phyloP scores from a whole-genome alignment of 192 early-diverging fungal genomes.

The Coemansia sp. region DNA sequence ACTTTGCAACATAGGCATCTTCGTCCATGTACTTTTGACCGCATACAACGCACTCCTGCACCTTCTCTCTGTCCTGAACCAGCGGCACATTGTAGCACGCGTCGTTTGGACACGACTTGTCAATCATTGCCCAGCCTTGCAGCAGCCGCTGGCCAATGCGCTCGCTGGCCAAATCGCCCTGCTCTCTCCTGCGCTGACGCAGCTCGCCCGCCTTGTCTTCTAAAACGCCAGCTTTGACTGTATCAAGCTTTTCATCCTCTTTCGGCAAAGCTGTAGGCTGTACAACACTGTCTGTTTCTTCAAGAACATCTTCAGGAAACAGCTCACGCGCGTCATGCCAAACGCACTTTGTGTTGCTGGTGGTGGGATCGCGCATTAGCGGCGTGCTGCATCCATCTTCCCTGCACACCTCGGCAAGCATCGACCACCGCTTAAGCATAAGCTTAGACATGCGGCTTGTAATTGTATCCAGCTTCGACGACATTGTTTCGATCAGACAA shows the following conservation, averaged over 20 bases:
- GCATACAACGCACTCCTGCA: conserved; percentile 44
- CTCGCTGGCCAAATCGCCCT: conserved; percentile 38
- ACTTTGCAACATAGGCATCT: conserved; percentile 21
- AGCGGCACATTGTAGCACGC: conserved; percentile 33
- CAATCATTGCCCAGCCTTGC: conserved; percentile 48
- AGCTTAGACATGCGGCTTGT: conserved; percentile 46
- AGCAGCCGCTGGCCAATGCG: conserved; percentile 38
- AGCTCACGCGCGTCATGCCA: conserved; percentile 44
- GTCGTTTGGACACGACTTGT: conserved; percentile 29
- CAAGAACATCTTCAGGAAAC: conserved; percentile 28
- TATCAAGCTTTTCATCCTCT: conserved; percentile 22
- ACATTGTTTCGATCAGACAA: conserved; percentile 4
- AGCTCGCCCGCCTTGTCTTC: not conserved
- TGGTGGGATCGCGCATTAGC: conserved; percentile 42
- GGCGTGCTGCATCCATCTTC: conserved; percentile 32
- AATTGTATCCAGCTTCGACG: conserved; percentile 32
- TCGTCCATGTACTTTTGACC: conserved; percentile 43
- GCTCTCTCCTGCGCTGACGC: conserved; percentile 22
- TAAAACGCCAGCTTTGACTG: not conserved
- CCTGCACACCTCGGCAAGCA: conserved; percentile 41
- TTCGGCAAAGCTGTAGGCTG: not conserved
- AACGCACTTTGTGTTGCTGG: conserved; percentile 29
- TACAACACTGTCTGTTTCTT: not conserved
- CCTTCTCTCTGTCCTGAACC: conserved; percentile 24
- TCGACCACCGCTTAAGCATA: conserved; percentile 49